phyloP scores from a whole-genome alignment of 2,329 filamentous ascomycete species.

The Clonostachys solani region DNA sequence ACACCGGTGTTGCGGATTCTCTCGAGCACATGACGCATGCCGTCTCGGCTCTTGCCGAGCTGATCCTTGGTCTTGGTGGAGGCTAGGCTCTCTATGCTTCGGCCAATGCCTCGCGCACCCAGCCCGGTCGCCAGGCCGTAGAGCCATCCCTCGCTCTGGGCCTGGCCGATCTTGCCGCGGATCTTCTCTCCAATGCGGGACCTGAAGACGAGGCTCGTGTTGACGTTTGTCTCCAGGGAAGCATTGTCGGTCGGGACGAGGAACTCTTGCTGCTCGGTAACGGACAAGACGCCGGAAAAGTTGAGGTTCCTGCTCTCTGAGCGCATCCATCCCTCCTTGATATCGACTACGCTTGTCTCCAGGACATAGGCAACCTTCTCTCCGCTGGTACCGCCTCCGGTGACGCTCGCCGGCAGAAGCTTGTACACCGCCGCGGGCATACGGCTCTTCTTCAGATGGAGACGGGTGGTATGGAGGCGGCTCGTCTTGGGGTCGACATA shows the following conservation, averaged over 20 bases:
- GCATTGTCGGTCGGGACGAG: constrained; percentile 26
- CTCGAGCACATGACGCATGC: constrained; percentile 79
- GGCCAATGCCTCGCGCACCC: constrained; percentile 68
- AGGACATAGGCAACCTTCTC: constrained; percentile 77
- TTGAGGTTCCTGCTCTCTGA: constrained; percentile 79
- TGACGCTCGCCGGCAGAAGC: constrained; percentile 65
- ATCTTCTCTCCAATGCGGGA: constrained; percentile 69
- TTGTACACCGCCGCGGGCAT: constrained; percentile 72
- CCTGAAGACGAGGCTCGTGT: constrained; percentile 69
- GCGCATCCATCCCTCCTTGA: constrained; percentile 77
- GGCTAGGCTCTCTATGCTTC: constrained; percentile 75
- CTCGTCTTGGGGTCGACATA: constrained; percentile 70
- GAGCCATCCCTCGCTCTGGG: constrained; percentile 39
- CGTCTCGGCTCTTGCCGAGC: constrained; percentile 75
- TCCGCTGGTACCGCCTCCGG: constrained; percentile 52
- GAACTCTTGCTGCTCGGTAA: constrained; percentile 73
- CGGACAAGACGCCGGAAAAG: constrained; percentile 75
- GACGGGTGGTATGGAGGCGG: constrained; percentile 70
- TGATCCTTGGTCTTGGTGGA: constrained; percentile 74
- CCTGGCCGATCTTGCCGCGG: constrained; percentile 46
- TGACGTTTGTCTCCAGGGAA: constrained; percentile 56
- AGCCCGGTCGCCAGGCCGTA: constrained; percentile 51
- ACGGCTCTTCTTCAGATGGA: constrained; percentile 79
- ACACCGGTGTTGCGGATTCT: constrained; percentile 56
- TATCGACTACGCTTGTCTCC: constrained; percentile 74